These are phyloP conservation scores for Saccharomycopsis schoenii DNA, from an alignment of 805 yeast genomes.

Conservation along the genomic window DNA sequence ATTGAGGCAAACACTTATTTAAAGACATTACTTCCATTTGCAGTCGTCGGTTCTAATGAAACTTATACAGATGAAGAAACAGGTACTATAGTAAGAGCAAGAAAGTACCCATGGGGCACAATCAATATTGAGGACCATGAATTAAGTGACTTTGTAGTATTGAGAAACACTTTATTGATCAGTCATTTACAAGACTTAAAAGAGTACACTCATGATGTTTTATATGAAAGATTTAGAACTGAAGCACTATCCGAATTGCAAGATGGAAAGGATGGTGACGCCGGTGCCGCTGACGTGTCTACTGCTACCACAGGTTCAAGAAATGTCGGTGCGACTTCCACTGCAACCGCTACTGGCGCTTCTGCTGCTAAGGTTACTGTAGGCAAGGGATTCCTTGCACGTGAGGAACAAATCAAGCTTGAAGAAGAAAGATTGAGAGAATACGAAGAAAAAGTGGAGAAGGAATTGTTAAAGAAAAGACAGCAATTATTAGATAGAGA, in stretches of 20 bases:
- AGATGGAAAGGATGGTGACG: constrained; percentile 4
- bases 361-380: constrained; percentile 7
- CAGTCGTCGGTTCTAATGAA: constrained; percentile 61
- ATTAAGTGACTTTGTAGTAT: constrained; percentile 67
- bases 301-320: constrained; percentile 3
- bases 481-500: constrained; percentile 79
- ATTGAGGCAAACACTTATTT: constrained; percentile 56
- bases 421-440: constrained; percentile 85
- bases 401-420: constrained; percentile 81
- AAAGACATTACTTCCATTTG: constrained; percentile 56
- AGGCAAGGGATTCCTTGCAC: constrained; percentile 35
- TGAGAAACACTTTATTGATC: constrained; percentile 70
- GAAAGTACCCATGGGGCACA: constrained; percentile 52
- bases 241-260: constrained; percentile 59
- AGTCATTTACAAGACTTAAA: constrained; percentile 83
- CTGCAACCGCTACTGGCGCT: background rate
- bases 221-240: constrained; percentile 86
- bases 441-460: constrained; percentile 83
- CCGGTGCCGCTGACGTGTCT: constrained; percentile 8
- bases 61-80: constrained; percentile 36
- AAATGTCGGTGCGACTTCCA: background rate
- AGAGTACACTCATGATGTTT: constrained; percentile 76
- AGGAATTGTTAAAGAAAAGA: constrained; percentile 70
- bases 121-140: constrained; percentile 63
- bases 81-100: constrained; percentile 33